phyloP scores from a whole-genome alignment of 208 protist species.

The Acanthamoeba royreba region DNA sequence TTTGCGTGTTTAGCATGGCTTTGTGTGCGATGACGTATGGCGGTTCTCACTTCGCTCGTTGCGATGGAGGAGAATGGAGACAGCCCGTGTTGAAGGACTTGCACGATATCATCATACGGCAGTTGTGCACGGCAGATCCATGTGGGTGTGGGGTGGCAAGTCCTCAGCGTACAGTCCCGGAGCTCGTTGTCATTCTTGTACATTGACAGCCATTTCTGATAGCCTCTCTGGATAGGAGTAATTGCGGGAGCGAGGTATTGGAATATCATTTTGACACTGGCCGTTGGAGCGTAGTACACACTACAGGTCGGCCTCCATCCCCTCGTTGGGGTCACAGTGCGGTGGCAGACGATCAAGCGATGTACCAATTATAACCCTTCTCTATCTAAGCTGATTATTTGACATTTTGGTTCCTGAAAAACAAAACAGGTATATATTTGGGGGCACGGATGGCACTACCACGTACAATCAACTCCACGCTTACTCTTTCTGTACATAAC shows the following conservation, averaged over 20 bases:
- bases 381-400: too few relatives aligned
- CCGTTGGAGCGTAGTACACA: background rate
- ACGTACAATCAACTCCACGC: background rate
- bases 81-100: background rate
- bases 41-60: background rate
- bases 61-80: background rate
- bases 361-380: too few relatives aligned
- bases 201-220: background rate
- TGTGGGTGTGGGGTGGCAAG: background rate
- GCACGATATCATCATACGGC: background rate
- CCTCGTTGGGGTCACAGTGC: background rate
- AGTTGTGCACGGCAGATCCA: background rate
- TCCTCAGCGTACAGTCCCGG: background rate
- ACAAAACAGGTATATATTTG: too few relatives aligned
- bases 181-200: too few relatives aligned
- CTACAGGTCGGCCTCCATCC: background rate
- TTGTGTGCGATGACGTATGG: background rate
- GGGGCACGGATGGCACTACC: background rate
- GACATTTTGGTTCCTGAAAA: too few relatives aligned
- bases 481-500: background rate
- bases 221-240: background rate
- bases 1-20: background rate
- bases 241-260: background rate
- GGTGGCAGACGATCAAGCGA: background rate
- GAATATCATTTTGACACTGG: background rate